Base-by-base conservation (phyloP, 805 yeast species). In the Starmera amethionina region DNA sequence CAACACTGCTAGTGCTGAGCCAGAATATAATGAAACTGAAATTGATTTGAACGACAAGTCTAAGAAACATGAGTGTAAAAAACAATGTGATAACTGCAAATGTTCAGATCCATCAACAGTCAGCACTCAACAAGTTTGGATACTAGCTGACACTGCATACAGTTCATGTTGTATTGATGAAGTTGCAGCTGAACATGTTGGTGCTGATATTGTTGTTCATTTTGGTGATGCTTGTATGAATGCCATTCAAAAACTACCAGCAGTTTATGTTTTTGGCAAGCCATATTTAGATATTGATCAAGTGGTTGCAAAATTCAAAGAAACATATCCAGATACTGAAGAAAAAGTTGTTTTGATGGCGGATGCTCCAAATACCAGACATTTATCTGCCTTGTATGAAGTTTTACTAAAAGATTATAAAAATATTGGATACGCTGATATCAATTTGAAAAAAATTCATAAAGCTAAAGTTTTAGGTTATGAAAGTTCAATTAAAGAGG, bases 121-220 rank as follows among this genome's bases (percentile, higher is more conserved):
- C 1, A 48, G 43, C 9, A 32, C 40, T 8, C 66, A 68, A 47
- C 63, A 71, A 38, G 70, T 82, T 10, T 90, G 90, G 84, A 75
- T 90, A 14, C 63, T 93, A 31, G 98, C 97, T 0, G 98, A 93
- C 55, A 90, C 98, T 0, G 87, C 97, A 0, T 93, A 93, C 54
- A 85, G 96, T 27, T 70, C 96, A 1, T 93, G 98, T 60, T 93
- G 98, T 62, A 82, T 90, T 10, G 98, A 93, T 59, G 97, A 89
- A 54, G 94, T 90, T 25, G 97, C 98, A 0, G 95, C 96, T 1
- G 89, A 84, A 54, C 98, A 93, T 59, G 94, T 90, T 13, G 56
- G 65, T 7, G 88, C 93, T 7, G 96, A 90, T 46, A 62, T 83
- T 5, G 86, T 93, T 27, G 77, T 89, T 2, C 98, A 93, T 60